Evolutionary conservation across 2,329 filamentous ascomycete species (phyloP), one percentile per base, ranked within the genome.

Genomic region (Fusarium foetens): DNA sequence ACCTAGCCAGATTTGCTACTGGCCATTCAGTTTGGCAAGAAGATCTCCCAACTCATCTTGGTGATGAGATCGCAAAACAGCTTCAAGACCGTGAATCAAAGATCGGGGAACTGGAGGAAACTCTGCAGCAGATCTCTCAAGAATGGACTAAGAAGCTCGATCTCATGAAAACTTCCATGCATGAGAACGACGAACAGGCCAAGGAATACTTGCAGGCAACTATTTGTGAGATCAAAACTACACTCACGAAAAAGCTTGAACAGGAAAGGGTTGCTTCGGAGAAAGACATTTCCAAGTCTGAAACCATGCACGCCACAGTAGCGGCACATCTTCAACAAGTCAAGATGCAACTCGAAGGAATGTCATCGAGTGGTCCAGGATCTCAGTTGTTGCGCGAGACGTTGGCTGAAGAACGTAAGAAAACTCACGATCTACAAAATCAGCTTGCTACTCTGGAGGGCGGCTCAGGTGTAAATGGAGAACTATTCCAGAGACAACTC

Each of bases 401-500:
- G 9, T 57, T 75, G 13, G 21, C 38, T 10, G 43, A 72, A 27
- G 69, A 77, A 33, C 68, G 68, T 13, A 58, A 54, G 43, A 67
- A 51, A 12, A 31, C 41, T 25, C 27, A 25, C 16, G 42, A 45
- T 16, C 68, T 80, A 25, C 58, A 68, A 33, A 21, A 74, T 33
- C 75, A 74, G 42, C 58, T 81, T 35, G 31, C 46, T 16, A 58
- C 55, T 5, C 62, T 79, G 21, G 74, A 81, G 48, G 39, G 52
- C 16, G 67, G 77, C 51, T 68, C 73, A 8, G 61, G 66, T 25
- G 62, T 63, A 21, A 73, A 64, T 11, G 53, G 67, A 21, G 48
- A 70, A 23, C 68, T 81, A 21, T 74, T 68, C 11, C 60, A 73
- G 12, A 74, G 71, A 54, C 81, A 79, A 76, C 65, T 58, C 23